Percentiles rank a stretch among this genome's conserved stretches.
These are phyloP conservation scores for Zygotorulaspora florentina DNA, from an alignment of 805 yeast genomes.

Conservation along the genomic window DNA sequence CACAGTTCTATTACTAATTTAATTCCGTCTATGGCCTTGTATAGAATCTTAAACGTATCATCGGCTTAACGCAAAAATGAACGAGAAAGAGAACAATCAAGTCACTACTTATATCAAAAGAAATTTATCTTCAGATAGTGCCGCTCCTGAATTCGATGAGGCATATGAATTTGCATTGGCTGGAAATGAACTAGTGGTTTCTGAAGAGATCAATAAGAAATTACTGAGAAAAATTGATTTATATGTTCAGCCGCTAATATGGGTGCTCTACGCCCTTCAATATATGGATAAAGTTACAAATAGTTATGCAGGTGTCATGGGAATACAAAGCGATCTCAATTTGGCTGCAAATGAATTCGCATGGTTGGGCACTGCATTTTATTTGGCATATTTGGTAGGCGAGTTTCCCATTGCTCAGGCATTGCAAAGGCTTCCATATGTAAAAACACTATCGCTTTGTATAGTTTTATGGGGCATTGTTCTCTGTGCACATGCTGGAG, in stretches of 20 bases:
- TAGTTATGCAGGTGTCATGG: constrained; percentile 11
- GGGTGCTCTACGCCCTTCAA: constrained; percentile 7
- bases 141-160: constrained; percentile 6
- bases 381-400: constrained; percentile 9
- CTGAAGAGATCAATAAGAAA: constrained; percentile 7
- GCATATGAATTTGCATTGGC: constrained; percentile 8
- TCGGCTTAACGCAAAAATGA: neutral
- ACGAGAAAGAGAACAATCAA: neutral
- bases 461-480: constrained; percentile 4
- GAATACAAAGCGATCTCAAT: constrained; percentile 4
- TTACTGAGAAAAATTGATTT: constrained; percentile 10
- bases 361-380: constrained; percentile 11
- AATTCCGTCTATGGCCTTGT: too few relatives aligned
- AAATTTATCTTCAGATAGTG: neutral
- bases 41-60: too few relatives aligned
- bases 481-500: constrained; percentile 8
- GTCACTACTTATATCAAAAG: neutral
- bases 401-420: constrained; percentile 7
- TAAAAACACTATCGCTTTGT: constrained; percentile 5
- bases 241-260: constrained; percentile 10
- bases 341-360: constrained; percentile 8
- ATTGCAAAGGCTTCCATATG: constrained; percentile 7
- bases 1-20: too few relatives aligned
- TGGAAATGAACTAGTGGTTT: constrained; percentile 5
- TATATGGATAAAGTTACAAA: constrained; percentile 12